Base-by-base conservation (phyloP, 1,139 yeast genomes). In the Taphrina pruni region DNA sequence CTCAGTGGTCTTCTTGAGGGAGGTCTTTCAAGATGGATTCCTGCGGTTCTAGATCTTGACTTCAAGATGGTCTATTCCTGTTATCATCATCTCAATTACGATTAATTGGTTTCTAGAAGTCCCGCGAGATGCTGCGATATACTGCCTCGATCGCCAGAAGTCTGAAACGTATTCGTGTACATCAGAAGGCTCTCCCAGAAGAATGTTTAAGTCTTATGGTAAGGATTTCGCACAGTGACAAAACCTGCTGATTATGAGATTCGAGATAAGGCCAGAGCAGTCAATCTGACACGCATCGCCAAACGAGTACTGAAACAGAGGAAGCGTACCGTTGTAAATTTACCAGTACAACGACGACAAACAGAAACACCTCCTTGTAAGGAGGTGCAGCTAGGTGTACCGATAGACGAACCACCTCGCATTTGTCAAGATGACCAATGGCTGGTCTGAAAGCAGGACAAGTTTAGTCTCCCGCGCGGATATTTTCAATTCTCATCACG, bases 141-240 rank as follows among this genome's bases (percentile, higher is more conserved):
- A 50, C 32, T 50, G 54, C 54, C 36, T 50, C 54, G 2, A 50
- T 50, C n/a, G 11, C 54, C 36, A 50, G 54, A 50, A 50, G 54
- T n/a, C 32, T 50, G 36, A 21, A 50, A 21, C 54, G 54, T n/a
- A 50, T 50, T 6, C 9, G 36, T 9, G 35, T 45, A 12, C n/a
- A 45, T 17, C n/a, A 45, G 8, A 45, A 14, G 48, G 9, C 5
- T 2, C 5, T 6, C 48, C 8, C n/a, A 8, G n/a, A 14, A 12
- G 48, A 14, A 17, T 12, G 48, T 14, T 20, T 7, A 14, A 6
- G 20, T 14, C 17, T 7, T 50, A 50, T 50, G 54, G 32, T 26
- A 50, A 1, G 4, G 4, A 26, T 26, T 26, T 4, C 32, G 32
- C 32, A 26, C 32, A 26, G 32, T 26, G 32, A 26, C 32, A 1